phyloP scores from a whole-genome alignment of 345 rosid species.

The Rhodomyrtus tomentosa region DNA sequence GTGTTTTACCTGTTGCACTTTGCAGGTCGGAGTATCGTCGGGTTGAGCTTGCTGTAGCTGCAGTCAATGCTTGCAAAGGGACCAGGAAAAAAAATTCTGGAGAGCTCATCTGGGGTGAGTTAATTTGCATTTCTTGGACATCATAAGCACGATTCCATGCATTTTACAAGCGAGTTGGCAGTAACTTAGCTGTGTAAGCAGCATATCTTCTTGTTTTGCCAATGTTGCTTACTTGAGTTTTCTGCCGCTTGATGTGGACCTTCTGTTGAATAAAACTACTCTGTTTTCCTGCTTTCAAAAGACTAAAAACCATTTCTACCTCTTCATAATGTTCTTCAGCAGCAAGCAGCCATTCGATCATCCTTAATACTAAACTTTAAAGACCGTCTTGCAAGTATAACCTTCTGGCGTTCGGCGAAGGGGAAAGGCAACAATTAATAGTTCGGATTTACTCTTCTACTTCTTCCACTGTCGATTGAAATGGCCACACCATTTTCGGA shows the following conservation, averaged over 20 bases:
- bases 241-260: neutral
- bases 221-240: neutral
- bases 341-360: neutral
- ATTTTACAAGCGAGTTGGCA: neutral
- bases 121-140: neutral
- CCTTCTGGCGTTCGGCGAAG: neutral
- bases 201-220: neutral
- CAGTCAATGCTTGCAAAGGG: constrained; percentile 41
- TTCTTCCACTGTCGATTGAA: neutral
- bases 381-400: constrained; percentile 7
- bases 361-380: neutral
- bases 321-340: neutral
- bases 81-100: constrained; percentile 53
- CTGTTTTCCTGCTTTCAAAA: neutral
- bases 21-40: constrained; percentile 44
- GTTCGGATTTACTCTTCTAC: neutral
- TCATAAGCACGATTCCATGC: neutral
- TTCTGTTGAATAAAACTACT: neutral
- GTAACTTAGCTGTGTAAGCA: neutral
- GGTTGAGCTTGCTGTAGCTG: constrained; percentile 51
- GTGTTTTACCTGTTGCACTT: neutral
- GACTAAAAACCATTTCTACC: neutral
- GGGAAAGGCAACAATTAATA: neutral
- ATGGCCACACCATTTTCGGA: neutral
- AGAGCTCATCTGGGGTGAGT: constrained; percentile 52